Conservation (phyloP, 225 moss, liverwort and hornwort genomes). For the Polytrichum commune region DNA sequence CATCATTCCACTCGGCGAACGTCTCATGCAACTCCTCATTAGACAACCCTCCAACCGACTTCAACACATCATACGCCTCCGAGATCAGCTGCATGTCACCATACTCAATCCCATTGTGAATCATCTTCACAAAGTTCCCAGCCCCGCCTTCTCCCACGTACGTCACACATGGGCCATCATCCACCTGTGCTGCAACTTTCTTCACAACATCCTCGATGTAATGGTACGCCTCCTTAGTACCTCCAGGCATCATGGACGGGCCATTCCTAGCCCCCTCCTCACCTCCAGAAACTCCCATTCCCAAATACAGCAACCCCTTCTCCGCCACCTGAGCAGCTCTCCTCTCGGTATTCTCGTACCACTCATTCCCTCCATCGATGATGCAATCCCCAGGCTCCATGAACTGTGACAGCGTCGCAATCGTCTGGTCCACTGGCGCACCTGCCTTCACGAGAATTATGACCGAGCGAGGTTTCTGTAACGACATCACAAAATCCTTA, state of each 20-base stretch:
- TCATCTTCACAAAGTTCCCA: slow-evolving; percentile 91
- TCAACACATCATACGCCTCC: slow-evolving; percentile 91
- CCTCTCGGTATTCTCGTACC: slow-evolving; percentile 87
- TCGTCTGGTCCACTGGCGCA: slow-evolving; percentile 57
- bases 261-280: slow-evolving; percentile 90
- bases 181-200: slow-evolving; percentile 86
- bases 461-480: slow-evolving; percentile 59
- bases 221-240: slow-evolving; percentile 71
- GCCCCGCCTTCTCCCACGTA: slow-evolving; percentile 80
- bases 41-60: slow-evolving; percentile 68
- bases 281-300: slow-evolving; percentile 91
- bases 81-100: slow-evolving; percentile 96
- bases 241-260: slow-evolving; percentile 90
- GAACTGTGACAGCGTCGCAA: slow-evolving; percentile 38
- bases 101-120: slow-evolving; percentile 92
- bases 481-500: slow-evolving; percentile 50
- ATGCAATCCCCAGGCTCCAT: slow-evolving; percentile 66
- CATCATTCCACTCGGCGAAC: slow-evolving; percentile 75
- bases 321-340: slow-evolving; percentile 63
- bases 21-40: slow-evolving; percentile 69
- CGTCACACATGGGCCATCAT: slow-evolving; percentile 89
- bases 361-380: slow-evolving; percentile 64
- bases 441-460: slow-evolving; percentile 66
- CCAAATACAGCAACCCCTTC: slow-evolving; percentile 71
- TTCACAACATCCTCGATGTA: slow-evolving; percentile 78